These are phyloP conservation scores for Pyronema omphalodes DNA, from an alignment of 495 filamentous ascomycete genomes.

Conservation along the genomic window DNA sequence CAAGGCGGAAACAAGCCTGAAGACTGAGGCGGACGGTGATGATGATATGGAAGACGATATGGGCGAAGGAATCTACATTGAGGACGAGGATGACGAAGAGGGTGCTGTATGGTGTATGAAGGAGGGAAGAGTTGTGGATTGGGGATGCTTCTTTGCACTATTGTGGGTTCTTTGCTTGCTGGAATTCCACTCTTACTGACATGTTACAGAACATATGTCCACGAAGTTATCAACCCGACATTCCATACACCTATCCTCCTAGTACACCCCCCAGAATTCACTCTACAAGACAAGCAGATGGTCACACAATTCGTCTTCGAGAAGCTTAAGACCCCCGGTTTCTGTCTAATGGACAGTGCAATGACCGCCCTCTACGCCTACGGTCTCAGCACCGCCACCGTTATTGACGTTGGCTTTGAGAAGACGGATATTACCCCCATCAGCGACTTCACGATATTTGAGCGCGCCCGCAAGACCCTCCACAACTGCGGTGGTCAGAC, in stretches of 20 bases:
- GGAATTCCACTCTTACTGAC: constrained; percentile 2
- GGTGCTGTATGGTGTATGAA: constrained; percentile 76
- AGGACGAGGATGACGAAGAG: constrained; percentile 71
- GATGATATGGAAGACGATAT: constrained; percentile 31
- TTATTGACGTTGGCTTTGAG: constrained; percentile 75
- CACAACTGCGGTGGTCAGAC: constrained; percentile 65
- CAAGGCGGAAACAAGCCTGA: constrained; percentile 4
- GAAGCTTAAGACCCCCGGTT: constrained; percentile 81
- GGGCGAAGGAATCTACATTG: constrained; percentile 44
- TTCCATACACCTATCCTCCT: constrained; percentile 89
- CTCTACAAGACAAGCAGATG: constrained; percentile 56
- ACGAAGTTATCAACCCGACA: constrained; percentile 67
- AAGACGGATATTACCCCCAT: constrained; percentile 87
- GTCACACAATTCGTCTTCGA: constrained; percentile 90
- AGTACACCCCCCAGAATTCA: constrained; percentile 73
- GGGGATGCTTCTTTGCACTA: constrained; percentile 80
- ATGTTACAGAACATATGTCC: constrained; percentile 44
- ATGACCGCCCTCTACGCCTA: constrained; percentile 70
- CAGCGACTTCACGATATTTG: constrained; percentile 51
- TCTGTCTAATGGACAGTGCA: constrained; percentile 70
- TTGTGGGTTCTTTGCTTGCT: constrained; percentile 27
- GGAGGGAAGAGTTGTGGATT: constrained; percentile 69
- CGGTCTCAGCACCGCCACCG: constrained; percentile 52
- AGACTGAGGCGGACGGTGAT: constrained; percentile 19
- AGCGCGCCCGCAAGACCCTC: constrained; percentile 41